Conservation (phyloP, 352 stramenopile genomes). For the Pythium monospermum region DNA sequence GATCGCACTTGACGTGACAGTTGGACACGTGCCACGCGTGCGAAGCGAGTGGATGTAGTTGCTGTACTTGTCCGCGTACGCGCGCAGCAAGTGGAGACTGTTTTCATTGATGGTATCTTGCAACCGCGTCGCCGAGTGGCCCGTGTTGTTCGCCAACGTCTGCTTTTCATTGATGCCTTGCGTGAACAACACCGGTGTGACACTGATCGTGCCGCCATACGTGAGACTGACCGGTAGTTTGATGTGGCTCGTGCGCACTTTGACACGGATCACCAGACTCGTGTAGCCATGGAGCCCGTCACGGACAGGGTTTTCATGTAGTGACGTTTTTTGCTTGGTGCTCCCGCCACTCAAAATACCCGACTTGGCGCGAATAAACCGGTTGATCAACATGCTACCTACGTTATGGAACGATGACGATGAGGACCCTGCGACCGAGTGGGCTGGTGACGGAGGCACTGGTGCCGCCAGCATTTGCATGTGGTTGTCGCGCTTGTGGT, state of each 20-base stretch:
- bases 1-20: constrained; percentile 14
- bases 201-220: constrained; percentile 55
- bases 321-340: constrained; percentile 6
- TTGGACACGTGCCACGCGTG: constrained; percentile 21
- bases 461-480: constrained; percentile 15
- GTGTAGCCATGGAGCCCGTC: constrained; percentile 64
- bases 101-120: constrained; percentile 82
- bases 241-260: constrained; percentile 69
- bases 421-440: constrained; percentile 28
- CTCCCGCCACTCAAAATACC: constrained; percentile 48
- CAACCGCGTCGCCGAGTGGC: constrained; percentile 64
- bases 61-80: constrained; percentile 74
- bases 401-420: constrained; percentile 58
- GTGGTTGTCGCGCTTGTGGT: constrained; percentile 16
- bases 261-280: constrained; percentile 76
- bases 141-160: constrained; percentile 88
- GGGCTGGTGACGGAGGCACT: constrained; percentile 23
- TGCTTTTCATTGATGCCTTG: constrained; percentile 94
- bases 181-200: constrained; percentile 74
- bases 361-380: constrained; percentile 61
- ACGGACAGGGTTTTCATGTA: constrained; percentile 17
- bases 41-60: constrained; percentile 55
- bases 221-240: constrained; percentile 56
- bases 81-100: constrained; percentile 58
- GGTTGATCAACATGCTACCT: constrained; percentile 60